Evolutionary conservation across 2,329 filamentous ascomycete species (phyloP), one percentile per base, ranked within the genome.

Genomic region (Exophiala aquamarina): DNA sequence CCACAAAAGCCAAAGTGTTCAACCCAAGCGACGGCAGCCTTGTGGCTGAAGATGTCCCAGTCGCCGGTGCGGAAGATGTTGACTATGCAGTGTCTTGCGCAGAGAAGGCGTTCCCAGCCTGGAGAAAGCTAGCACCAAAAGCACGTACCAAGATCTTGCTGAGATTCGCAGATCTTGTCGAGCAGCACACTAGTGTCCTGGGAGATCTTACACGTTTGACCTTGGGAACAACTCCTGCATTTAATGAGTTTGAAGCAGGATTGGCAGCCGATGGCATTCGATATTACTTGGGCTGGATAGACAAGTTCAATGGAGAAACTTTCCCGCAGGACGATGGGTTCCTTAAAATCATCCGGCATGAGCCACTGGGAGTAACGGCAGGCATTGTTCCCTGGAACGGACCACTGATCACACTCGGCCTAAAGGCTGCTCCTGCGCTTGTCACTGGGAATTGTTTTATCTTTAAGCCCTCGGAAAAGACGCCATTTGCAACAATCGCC

Each of bases 261-360:
- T 52, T 67, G 58, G 18, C 18, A 6, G 44, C 44, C 18, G 44
- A 47, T 13, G 29, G 21, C 6, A 35, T n/a, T n/a, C n/a, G 14
- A 35, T 96, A 91, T 74, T 93, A 91, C 62, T 89, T 79, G 64
- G 89, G 90, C 52, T 95, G 87, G 84, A 87, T 89, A 62, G 89
- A 95, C 78, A 95, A 95, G 83, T 84, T 93, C 57, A 78, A 83
- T 69, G 89, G 89, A 69, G 89, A 90, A 77, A 88, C 89, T 48
- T 83, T 93, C 54, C 84, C 89, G 59, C 84, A 83, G 87, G 57
- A 72, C 57, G 78, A 80, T 38, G 84, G 87, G 57, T 89, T 84
- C 67, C 76, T 91, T 53, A 84, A 84, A 2, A 94, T 93, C 74
- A 90, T 87, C 56, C 75, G 80, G n/a, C n/a, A n/a, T 58, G 88